These are phyloP conservation scores for Massariosphaeria phaeospora DNA, from an alignment of 495 filamentous ascomycete genomes.

Conservation along the genomic window DNA sequence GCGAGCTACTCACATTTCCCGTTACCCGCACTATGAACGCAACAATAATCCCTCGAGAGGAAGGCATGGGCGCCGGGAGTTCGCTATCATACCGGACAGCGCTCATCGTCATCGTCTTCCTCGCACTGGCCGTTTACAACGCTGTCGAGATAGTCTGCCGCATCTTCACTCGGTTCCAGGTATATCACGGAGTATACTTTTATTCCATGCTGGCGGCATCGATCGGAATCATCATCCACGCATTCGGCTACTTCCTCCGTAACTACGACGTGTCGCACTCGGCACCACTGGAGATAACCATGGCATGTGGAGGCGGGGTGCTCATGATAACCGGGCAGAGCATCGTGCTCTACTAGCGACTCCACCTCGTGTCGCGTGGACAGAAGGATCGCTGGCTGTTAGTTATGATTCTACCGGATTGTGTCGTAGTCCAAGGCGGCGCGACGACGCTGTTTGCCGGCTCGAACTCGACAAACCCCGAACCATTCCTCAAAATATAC, in stretches of 20 bases:
- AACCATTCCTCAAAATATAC: slow-evolving; percentile 5
- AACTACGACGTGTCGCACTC: slow-evolving; percentile 4
- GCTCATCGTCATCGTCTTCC: no score
- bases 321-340: slow-evolving; percentile 25
- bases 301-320: not conserved
- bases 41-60: no score
- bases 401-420: slow-evolving; percentile 3
- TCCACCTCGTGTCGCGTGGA: slow-evolving; percentile 14
- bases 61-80: no score
- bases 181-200: slow-evolving; percentile 18
- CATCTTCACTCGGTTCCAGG: slow-evolving; percentile 14
- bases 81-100: no score
- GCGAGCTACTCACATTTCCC: no score
- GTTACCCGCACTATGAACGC: no score
- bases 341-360: slow-evolving; percentile 28
- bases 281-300: not conserved
- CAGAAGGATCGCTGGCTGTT: slow-evolving; percentile 8
- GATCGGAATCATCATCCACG: slow-evolving; percentile 1
- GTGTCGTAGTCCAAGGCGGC: slow-evolving; percentile 1
- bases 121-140: slow-evolving; percentile 18
- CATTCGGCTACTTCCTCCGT: slow-evolving; percentile 12
- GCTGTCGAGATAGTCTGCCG: slow-evolving; percentile 12
- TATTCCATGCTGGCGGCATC: slow-evolving; percentile 9
- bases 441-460: not conserved
- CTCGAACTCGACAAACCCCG: not conserved